Conservation (phyloP, 2,329 filamentous ascomycete genomes). For the Dothidotthia symphoricarpi region DNA sequence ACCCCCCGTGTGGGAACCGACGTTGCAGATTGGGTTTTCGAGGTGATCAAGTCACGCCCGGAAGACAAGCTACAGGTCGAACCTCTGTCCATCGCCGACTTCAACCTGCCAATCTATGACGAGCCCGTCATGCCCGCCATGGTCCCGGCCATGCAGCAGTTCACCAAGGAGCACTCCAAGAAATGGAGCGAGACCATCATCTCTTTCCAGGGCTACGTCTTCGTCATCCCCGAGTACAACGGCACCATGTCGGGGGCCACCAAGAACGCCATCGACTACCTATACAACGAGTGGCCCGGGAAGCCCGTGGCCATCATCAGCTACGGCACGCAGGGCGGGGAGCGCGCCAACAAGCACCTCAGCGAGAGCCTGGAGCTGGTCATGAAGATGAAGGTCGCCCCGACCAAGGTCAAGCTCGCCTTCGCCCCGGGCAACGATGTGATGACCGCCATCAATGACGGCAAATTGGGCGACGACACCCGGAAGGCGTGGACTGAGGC, state of each 20-base stretch:
- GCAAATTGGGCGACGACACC: conserved; percentile 4
- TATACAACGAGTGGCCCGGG: conserved; percentile 58
- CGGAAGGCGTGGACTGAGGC: conserved; percentile 5
- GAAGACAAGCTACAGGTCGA: conserved; percentile 5
- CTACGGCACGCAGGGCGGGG: conserved; percentile 53
- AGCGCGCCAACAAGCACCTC: conserved; percentile 7
- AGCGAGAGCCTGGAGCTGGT: conserved; percentile 6
- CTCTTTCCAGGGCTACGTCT: conserved; percentile 50
- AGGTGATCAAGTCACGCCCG: conserved; percentile 6
- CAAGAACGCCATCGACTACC: conserved; percentile 64
- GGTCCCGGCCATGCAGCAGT: conserved; percentile 41
- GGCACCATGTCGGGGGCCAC: conserved; percentile 53
- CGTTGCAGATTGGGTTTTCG: conserved; percentile 4
- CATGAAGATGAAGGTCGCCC: conserved; percentile 10
- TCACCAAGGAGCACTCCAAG: conserved; percentile 45
- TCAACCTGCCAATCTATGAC: conserved; percentile 49
- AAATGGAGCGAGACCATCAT: conserved; percentile 49
- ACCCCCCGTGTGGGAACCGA: conserved; percentile 6
- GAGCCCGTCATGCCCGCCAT: conserved; percentile 45
- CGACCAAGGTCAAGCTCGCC: conserved; percentile 6
- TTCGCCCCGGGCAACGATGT: conserved; percentile 6
- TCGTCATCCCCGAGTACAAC: conserved; percentile 59
- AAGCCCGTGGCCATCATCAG: conserved; percentile 56
- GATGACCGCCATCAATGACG: conserved; percentile 5
- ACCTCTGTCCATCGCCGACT: conserved; percentile 29